Conservation (phyloP, 345 rosid genomes). For the Linum tenue region DNA sequence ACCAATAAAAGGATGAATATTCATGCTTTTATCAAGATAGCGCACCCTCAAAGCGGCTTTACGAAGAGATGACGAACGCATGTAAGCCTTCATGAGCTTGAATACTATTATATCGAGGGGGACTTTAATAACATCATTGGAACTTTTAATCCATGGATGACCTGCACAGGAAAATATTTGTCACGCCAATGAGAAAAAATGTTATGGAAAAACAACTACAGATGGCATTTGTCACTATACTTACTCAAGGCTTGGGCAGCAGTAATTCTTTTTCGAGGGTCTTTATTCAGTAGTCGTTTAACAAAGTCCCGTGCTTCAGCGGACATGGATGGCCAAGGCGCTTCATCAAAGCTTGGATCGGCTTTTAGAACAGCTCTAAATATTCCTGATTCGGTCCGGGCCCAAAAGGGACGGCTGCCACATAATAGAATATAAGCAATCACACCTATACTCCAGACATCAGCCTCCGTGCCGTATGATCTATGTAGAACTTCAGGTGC, state of each 20-base stretch:
- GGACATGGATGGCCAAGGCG: constrained; percentile 87
- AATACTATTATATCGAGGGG: constrained; percentile 74
- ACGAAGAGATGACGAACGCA: constrained; percentile 66
- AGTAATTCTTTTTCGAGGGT: constrained; percentile 94
- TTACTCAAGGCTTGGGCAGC: constrained; percentile 90
- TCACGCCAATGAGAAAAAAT: constrained; percentile 5
- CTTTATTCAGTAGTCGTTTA: constrained; percentile 87
- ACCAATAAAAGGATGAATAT: not conserved
- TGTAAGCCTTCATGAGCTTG: constrained; percentile 66
- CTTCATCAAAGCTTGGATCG: constrained; percentile 79
- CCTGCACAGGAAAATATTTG: constrained; percentile 36
- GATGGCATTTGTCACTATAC: constrained; percentile 9
- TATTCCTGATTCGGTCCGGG: constrained; percentile 93
- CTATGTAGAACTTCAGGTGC: constrained; percentile 99
- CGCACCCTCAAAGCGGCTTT: constrained; percentile 61
- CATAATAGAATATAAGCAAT: constrained; percentile 85
- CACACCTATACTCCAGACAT: constrained; percentile 97
- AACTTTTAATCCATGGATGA: constrained; percentile 84
- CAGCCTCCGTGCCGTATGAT: constrained; percentile 85
- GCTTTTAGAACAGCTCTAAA: constrained; percentile 90
- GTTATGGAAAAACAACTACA: not conserved
- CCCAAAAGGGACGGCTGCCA: constrained; percentile 96
- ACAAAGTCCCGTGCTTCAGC: constrained; percentile 86
- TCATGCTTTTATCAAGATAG: not conserved
- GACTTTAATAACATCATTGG: constrained; percentile 27